These are phyloP conservation scores for Lachnum nothofagi DNA, from an alignment of 2,329 filamentous ascomycete species.

Conservation along the genomic window DNA sequence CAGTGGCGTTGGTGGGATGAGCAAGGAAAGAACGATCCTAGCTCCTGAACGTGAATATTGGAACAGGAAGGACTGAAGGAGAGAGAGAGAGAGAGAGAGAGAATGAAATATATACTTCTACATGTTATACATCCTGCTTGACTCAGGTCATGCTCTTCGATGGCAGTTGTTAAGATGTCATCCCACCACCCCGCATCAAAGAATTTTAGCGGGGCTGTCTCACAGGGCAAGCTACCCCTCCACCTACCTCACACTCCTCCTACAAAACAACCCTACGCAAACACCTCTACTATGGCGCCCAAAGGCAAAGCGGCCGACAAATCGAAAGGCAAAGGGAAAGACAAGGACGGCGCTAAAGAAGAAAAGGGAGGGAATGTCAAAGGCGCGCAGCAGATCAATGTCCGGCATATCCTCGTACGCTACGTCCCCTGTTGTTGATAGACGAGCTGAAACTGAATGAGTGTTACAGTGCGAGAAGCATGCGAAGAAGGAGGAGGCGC, in stretches of 20 bases:
- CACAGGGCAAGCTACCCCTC: not conserved
- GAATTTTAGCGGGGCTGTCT: slow-evolving; percentile 9
- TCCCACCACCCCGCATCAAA: not conserved
- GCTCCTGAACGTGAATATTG: too few species aligned
- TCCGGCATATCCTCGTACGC: slow-evolving; percentile 57
- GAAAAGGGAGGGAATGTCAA: slow-evolving; percentile 44
- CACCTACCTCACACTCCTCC: not conserved
- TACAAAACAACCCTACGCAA: not conserved
- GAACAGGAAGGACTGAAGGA: too few species aligned
- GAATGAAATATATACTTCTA: too few species aligned
- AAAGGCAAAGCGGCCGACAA: slow-evolving; percentile 29
- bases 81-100: too few species aligned
- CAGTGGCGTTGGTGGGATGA: not conserved
- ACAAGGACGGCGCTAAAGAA: slow-evolving; percentile 37
- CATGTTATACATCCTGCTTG: too few species aligned
- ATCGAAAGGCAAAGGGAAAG: slow-evolving; percentile 33
- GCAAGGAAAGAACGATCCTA: not conserved
- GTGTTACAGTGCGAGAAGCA: slow-evolving; percentile 62
- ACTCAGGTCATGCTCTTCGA: too few species aligned
- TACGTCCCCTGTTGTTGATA: not conserved
- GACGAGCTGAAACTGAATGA: slow-evolving; percentile 12
- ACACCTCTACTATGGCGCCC: slow-evolving; percentile 24
- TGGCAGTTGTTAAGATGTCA: not conserved
- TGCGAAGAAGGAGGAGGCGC: slow-evolving; percentile 69
- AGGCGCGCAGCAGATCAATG: slow-evolving; percentile 64